Evolutionary conservation across 768 basidiomycete genomes (phyloP), one percentile per base, ranked within the genome.

Genomic region (Amanita polypyramis): DNA sequence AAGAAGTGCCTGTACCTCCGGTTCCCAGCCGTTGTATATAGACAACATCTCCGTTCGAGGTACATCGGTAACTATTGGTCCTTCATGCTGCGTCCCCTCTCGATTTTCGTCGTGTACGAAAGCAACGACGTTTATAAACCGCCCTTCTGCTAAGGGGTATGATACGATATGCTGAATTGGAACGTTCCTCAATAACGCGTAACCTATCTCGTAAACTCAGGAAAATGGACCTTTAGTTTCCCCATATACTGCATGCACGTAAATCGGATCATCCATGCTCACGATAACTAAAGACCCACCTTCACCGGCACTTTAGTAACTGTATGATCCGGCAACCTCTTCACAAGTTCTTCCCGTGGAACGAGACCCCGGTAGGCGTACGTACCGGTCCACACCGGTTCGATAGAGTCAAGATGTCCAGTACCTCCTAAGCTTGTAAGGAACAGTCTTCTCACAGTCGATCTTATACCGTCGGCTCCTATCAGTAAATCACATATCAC

Each of bases 101-200:
- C 7, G 20, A 20, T n/a, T 30, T 14, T 21, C 15, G 8, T 39
- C 20, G 29, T 23, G 33, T 8, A 17, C 62, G 38, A 72, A 69
- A 5, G 67, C 72, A 3, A 68, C 75, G 25, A 79, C 59, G 52
- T 79, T 81, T 51, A 80, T 62, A 21, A 68, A 59, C 44, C 64
- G 63, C 9, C 73, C 76, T 29, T 67, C 62, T 1, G 75, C 70
- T 10, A 80, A 68, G 0, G 75, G 69, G 57, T 80, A 80, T 0
- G 62, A 65, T 2, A 79, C 60, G 14, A 76, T 47, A 56, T 74
- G 70, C 76, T 80, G 21, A 21, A 11, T 25, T 29, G n/a, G 11
- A n/a, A 43, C 19, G 2, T 46, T 21, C 27, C 12, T 17, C 21
- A 36, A 7, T 27, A 3, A 7, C 34, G 25, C 29, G 4, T n/a